Conservation (phyloP, 2,329 filamentous ascomycete species). For the Colletotrichum plurivorum region DNA sequence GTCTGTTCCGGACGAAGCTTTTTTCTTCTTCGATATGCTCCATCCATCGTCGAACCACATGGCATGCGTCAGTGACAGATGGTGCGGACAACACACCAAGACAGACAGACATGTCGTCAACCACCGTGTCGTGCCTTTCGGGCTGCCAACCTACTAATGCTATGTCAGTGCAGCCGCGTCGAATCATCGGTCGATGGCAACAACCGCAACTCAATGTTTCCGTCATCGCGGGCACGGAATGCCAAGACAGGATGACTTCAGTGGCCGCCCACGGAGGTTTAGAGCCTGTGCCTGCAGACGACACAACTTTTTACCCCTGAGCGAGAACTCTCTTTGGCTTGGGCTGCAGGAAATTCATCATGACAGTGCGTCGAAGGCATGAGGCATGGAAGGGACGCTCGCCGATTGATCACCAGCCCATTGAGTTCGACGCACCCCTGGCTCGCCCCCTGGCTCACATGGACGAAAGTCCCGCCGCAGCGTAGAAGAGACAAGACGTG, state of each 20-base stretch:
- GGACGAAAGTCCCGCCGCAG: neutral
- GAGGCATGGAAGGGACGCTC: slow-evolving; percentile 14
- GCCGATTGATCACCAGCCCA: slow-evolving; percentile 5
- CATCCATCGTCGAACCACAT: slow-evolving; percentile 20
- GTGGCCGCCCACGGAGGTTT: slow-evolving; percentile 1
- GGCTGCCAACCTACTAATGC: slow-evolving; percentile 4
- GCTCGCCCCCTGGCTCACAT: slow-evolving; percentile 6
- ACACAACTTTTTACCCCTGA: slow-evolving; percentile 1
- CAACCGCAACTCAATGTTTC: neutral
- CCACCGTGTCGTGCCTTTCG: slow-evolving; percentile 23
- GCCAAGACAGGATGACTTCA: slow-evolving; percentile 12
- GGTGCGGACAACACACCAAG: slow-evolving; percentile 17
- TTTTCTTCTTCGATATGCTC: neutral
- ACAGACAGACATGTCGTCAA: slow-evolving; percentile 4
- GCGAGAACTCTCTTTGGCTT: slow-evolving; percentile 5
- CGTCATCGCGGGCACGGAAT: neutral
- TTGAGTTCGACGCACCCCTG: slow-evolving; percentile 11
- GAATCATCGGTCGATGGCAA: slow-evolving; percentile 5
- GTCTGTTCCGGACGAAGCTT: slow-evolving; percentile 32
- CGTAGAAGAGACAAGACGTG: slow-evolving; percentile 1
- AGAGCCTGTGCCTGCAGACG: slow-evolving; percentile 19
- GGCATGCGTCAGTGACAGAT: slow-evolving; percentile 8
- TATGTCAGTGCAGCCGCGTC: neutral
- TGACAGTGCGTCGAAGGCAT: neutral
- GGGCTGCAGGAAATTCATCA: neutral